These are phyloP conservation scores for Entophlyctis helioformis DNA, from an alignment of 192 early-diverging fungal species.

Conservation along the genomic window DNA sequence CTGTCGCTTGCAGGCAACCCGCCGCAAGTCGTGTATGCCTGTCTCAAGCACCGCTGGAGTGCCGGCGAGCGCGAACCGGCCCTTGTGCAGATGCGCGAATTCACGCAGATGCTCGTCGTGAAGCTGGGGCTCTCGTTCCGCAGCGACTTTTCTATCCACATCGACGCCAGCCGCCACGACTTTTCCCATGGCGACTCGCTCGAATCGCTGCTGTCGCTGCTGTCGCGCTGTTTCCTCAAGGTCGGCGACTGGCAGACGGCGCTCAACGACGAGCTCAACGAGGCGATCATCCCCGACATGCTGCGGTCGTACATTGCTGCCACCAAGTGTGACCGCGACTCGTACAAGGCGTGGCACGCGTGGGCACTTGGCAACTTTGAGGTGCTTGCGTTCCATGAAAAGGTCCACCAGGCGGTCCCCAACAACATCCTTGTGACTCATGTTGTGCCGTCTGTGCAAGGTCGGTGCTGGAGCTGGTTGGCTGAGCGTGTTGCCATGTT, in stretches of 20 bases:
- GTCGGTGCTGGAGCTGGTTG: constrained; percentile 3
- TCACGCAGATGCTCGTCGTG: constrained; percentile 53
- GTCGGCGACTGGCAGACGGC: constrained; percentile 70
- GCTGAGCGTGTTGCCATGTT: constrained; percentile 1
- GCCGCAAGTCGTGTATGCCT: constrained; percentile 77
- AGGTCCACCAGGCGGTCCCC: constrained; percentile 35
- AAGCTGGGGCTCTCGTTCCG: no score
- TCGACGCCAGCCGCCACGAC: constrained; percentile 5
- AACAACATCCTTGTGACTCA: constrained; percentile 40
- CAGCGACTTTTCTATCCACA: no score
- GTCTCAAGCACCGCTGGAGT: constrained; percentile 84
- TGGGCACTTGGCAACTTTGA: constrained; percentile 93
- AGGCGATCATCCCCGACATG: constrained; percentile 52
- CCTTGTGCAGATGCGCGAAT: constrained; percentile 62
- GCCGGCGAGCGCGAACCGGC: constrained; percentile 54
- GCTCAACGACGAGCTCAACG: constrained; percentile 20
- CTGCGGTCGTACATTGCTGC: constrained; percentile 72
- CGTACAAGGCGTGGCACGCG: constrained; percentile 96
- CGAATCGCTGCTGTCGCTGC: constrained; percentile 2
- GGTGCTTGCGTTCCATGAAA: constrained; percentile 63
- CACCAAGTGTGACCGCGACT: constrained; percentile 76
- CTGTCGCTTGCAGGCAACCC: constrained; percentile 30
- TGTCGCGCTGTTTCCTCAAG: constrained; percentile 60
- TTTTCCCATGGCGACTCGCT: neutral
- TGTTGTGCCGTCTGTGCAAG: constrained; percentile 78